Evolutionary conservation across 2,329 filamentous ascomycete genomes (phyloP).

Genomic region (Pseudogymnoascus pannorum): DNA sequence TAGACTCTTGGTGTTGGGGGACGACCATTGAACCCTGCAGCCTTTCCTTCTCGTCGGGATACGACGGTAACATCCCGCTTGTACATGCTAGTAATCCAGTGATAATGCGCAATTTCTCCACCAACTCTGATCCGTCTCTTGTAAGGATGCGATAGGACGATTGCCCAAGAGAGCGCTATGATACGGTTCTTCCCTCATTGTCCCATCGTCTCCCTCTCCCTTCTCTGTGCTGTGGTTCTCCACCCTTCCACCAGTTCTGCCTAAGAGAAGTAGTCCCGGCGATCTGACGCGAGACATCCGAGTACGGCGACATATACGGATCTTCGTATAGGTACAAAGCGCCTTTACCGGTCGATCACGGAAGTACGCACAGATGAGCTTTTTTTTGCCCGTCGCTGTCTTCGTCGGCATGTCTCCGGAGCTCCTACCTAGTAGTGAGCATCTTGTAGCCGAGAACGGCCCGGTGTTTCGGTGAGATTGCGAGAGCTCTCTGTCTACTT

Average conservation of each 20-base stretch:
- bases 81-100: background rate
- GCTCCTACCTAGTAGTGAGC: background rate
- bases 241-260: background rate
- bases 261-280: background rate
- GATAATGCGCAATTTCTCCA: background rate
- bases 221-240: background rate
- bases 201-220: background rate
- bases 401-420: background rate
- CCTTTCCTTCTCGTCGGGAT: background rate
- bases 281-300: background rate
- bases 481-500: background rate
- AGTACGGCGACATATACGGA: background rate
- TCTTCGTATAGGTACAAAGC: constrained; percentile 1
- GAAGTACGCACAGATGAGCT: background rate
- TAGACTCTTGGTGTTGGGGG: background rate
- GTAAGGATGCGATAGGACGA: background rate
- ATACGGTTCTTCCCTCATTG: background rate
- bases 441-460: background rate
- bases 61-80: background rate
- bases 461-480: background rate
- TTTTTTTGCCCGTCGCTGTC: background rate
- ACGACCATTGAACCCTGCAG: background rate
- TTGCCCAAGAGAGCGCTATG: background rate
- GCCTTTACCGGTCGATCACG: background rate
- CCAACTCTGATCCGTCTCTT: background rate